These are phyloP conservation scores for Boletus smithii DNA, from an alignment of 1,284 basidiomycete species.

Conservation along the genomic window DNA sequence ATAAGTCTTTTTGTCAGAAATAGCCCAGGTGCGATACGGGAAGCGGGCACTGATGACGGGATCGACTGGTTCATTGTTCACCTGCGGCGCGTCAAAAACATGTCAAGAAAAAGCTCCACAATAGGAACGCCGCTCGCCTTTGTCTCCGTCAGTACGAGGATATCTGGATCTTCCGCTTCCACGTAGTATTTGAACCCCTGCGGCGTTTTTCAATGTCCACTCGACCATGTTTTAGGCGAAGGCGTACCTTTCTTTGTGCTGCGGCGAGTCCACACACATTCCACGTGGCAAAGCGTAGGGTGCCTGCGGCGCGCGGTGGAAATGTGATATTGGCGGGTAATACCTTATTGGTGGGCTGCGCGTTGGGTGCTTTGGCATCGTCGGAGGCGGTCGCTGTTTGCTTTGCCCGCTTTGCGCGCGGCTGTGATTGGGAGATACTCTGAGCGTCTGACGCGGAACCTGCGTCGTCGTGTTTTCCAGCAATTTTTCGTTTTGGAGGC, in stretches of 20 bases:
- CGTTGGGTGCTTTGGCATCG: conserved; percentile 34
- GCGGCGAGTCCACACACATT: conserved; percentile 72
- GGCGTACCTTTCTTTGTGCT: conserved; percentile 66
- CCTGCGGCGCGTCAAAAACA: conserved; percentile 38
- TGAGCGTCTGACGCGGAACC: conserved; percentile 25
- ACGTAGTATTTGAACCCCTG: conserved; percentile 80
- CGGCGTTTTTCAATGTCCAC: not conserved
- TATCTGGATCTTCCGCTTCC: conserved; percentile 79
- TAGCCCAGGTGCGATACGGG: conserved; percentile 73
- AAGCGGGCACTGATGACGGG: conserved; percentile 54
- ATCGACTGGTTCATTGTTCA: conserved; percentile 63
- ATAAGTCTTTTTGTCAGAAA: conserved; percentile 72
- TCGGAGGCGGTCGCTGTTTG: conserved; percentile 14
- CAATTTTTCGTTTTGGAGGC: conserved; percentile 32
- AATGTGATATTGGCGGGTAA: conserved; percentile 64
- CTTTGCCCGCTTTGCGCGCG: conserved; percentile 27
- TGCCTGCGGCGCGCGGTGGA: conserved; percentile 45
- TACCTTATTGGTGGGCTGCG: conserved; percentile 70
- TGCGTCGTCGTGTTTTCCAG: conserved; percentile 19
- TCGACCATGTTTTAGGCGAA: not conserved
- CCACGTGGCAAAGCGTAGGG: conserved; percentile 66
- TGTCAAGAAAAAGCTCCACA: not conserved
- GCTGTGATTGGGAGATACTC: conserved; percentile 13
- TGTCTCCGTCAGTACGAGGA: conserved; percentile 78
- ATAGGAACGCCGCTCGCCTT: conserved; percentile 46